Evolutionary conservation across 2,329 filamentous ascomycete genomes (phyloP), one percentile per base, ranked within the genome.

Genomic region (Penicillium sp.): DNA sequence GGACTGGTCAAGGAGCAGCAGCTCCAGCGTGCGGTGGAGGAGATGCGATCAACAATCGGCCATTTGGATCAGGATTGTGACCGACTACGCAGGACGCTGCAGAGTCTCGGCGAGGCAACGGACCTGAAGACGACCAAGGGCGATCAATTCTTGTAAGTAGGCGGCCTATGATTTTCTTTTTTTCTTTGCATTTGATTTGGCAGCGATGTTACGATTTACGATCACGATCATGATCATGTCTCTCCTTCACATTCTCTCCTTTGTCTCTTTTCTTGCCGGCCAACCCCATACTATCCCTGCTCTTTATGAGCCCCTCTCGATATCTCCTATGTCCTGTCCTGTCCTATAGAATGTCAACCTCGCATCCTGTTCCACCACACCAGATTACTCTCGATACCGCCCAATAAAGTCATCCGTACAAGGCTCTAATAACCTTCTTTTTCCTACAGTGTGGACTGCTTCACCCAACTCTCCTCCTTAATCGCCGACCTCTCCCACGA

Each of bases 401-500:
- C 42, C 65, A 69, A 28, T 28, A 53, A 17, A 40, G 5, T 17
- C 15, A 26, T 73, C 72, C 81, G 72, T 77, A 78, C 71, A 74
- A 73, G 65, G 65, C 62, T 80, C 81, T 78, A 79, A 72, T 80
- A 70, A 72, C 61, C 60, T 63, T 66, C 58, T 69, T 68, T 67
- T 73, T 63, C 76, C 70, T 77, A 37, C 35, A 85, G 83, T 78
- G 71, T 82, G 69, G 80, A 84, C 62, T 81, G 81, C 53, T 86
- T 86, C 74, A 76, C 75, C 47, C 79, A 84, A 65, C 80, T 86
- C 44, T 80, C 80, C 60, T 80, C 77, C 63, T 80, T 84, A 62
- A 84, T 85, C 68, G 73, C 83, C 68, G 79, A 84, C 61, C 76
- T 85, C 44, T 82, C 83, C 38, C 78, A 80, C 59, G 82, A 82